These are phyloP conservation scores for Dactylorhiza incarnata DNA, from an alignment of 106 monocot species.

Conservation along the genomic window DNA sequence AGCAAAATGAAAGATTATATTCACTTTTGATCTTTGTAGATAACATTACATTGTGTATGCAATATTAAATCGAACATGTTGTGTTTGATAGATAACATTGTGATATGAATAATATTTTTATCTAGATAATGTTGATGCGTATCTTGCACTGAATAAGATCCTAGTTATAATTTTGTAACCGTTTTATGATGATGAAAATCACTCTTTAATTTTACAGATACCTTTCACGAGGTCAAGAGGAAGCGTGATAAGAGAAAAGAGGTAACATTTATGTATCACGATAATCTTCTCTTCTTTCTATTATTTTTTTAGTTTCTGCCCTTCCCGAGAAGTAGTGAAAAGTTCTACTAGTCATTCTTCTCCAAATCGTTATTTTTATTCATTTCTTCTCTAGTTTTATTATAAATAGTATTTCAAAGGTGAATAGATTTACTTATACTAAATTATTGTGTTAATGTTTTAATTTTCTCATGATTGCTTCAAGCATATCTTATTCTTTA, in stretches of 20 bases:
- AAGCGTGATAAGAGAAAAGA: slow-evolving; percentile 90
- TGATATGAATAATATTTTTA: background rate
- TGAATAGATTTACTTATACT: background rate
- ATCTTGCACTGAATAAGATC: background rate
- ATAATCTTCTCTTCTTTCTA: background rate
- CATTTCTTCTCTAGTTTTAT: background rate
- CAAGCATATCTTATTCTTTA: background rate
- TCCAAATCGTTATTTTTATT: background rate
- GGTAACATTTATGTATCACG: slow-evolving; percentile 26
- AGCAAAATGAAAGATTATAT: no score
- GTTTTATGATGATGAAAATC: background rate
- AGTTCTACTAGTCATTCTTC: background rate
- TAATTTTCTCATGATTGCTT: background rate
- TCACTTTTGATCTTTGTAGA: no score
- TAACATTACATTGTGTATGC: no score
- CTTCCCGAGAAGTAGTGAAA: background rate
- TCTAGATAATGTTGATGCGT: no score
- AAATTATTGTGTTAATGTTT: background rate
- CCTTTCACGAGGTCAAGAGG: slow-evolving; percentile 96
- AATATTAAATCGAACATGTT: background rate
- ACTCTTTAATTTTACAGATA: slow-evolving; percentile 40
- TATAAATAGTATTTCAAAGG: background rate
- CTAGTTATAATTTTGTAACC: background rate
- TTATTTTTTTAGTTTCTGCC: slow-evolving; percentile 2
- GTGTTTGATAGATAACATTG: background rate